Conservation (phyloP, 768 basidiomycete genomes). For the Termitomyces sp. region DNA sequence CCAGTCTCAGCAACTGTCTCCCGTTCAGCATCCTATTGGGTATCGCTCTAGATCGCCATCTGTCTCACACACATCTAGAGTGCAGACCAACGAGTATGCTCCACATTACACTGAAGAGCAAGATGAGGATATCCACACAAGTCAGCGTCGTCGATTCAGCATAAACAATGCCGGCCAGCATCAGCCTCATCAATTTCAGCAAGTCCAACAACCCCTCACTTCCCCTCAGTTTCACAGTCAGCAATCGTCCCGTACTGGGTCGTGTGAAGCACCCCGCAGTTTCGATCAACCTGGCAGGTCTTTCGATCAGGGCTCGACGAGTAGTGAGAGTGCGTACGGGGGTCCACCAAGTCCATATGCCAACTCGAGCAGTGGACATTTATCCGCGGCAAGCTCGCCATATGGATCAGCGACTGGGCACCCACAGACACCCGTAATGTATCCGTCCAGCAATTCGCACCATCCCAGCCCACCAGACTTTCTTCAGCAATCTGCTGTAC, state of each 20-base stretch:
- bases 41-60: slow-evolving; percentile 24
- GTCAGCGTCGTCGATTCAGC: slow-evolving; percentile 15
- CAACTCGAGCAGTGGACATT: slow-evolving; percentile 14
- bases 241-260: slow-evolving; percentile 14
- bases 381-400: slow-evolving; percentile 24
- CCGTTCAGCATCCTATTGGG: not conserved
- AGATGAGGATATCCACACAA: slow-evolving; percentile 5
- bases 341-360: slow-evolving; percentile 22
- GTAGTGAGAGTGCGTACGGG: not conserved
- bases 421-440: slow-evolving; percentile 21
- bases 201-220: slow-evolving; percentile 9
- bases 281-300: slow-evolving; percentile 16
- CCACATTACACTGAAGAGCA: slow-evolving; percentile 11
- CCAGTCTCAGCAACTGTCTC: slow-evolving; percentile 1
- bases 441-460: slow-evolving; percentile 11
- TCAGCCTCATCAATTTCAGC: slow-evolving; percentile 15
- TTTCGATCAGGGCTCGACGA: slow-evolving; percentile 6
- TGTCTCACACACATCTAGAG: slow-evolving; percentile 11
- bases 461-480: slow-evolving; percentile 22
- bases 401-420: slow-evolving; percentile 20
- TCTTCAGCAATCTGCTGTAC: slow-evolving; percentile 11
- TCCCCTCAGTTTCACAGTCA: slow-evolving; percentile 1
- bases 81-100: slow-evolving; percentile 14
- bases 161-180: slow-evolving; percentile 13
- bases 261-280: slow-evolving; percentile 15